These are phyloP conservation scores for Colletotrichum salicis DNA, from an alignment of 2,329 filamentous ascomycete genomes.

Conservation along the genomic window DNA sequence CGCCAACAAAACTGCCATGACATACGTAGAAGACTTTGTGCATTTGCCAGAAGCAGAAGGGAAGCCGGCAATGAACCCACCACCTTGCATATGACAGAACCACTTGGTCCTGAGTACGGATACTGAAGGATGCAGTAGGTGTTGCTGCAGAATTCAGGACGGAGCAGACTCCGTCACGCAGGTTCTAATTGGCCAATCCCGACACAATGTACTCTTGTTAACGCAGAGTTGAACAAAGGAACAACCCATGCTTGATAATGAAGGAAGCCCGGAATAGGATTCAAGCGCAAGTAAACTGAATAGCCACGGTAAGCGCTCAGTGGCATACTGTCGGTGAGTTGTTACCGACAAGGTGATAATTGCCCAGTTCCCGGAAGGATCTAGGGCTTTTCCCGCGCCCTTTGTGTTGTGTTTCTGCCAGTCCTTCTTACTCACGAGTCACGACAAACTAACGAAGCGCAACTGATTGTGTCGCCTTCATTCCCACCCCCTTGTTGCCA, in stretches of 20 bases:
- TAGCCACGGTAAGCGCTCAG: not conserved
- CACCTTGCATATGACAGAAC: not conserved
- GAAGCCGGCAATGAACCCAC: conserved; percentile 3
- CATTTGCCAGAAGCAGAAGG: conserved; percentile 7
- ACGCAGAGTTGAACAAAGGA: not conserved
- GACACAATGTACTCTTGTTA: not conserved
- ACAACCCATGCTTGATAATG: not conserved
- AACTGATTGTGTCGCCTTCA: not conserved
- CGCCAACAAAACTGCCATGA: not conserved
- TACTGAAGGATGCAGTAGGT: not conserved
- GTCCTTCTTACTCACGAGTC: not conserved
- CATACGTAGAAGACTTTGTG: not conserved
- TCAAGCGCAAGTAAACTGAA: not conserved
- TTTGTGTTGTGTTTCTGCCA: not conserved
- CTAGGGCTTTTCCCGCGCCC: not conserved
- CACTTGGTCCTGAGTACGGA: conserved; percentile 5
- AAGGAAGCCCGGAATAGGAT: not conserved
- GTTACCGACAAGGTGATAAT: not conserved
- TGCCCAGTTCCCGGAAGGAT: not conserved
- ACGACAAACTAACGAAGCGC: not conserved
- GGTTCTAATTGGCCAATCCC: not conserved
- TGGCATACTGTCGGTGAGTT: not conserved
- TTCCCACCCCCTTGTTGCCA: not conserved
- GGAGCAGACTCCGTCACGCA: not conserved
- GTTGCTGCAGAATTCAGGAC: not conserved